A percentile compares a stretch with the other conserved stretches of the same genome.
phyloP scores from a whole-genome alignment of 495 filamentous ascomycete genomes.

The Haplographium delicatum region DNA sequence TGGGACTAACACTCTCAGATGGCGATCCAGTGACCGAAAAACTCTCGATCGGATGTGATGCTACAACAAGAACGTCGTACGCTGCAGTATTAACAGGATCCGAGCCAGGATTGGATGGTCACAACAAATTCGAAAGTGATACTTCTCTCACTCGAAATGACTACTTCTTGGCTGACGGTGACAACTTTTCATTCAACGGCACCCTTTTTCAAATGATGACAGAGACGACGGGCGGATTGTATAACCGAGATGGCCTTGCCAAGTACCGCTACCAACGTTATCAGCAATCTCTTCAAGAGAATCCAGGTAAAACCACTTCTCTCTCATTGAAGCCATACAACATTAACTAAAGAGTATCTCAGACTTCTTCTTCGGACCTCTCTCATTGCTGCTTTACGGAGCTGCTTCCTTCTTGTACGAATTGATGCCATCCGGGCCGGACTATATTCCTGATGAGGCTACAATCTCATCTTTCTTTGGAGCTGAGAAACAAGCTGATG shows the following conservation, averaged over 20 bases:
- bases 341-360: too few relatives aligned
- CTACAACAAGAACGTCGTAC: constrained; percentile 33
- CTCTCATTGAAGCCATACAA: too few relatives aligned
- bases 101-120: constrained; percentile 35
- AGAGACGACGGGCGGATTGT: constrained; percentile 26
- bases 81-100: constrained; percentile 29
- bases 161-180: constrained; percentile 32
- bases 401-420: constrained; percentile 39
- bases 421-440: constrained; percentile 31
- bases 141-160: constrained; percentile 38
- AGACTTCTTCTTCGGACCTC: constrained; percentile 36
- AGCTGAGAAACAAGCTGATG: constrained; percentile 26
- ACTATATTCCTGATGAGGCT: constrained; percentile 28
- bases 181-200: constrained; percentile 37
- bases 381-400: constrained; percentile 31
- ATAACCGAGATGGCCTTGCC: constrained; percentile 29
- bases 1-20: constrained; percentile 30
- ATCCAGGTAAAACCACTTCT: too few relatives aligned
- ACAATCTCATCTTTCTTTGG: constrained; percentile 37
- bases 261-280: constrained; percentile 32
- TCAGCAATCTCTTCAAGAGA: constrained; percentile 29
- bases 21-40: constrained; percentile 36
- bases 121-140: constrained; percentile 41
- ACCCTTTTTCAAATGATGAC: constrained; percentile 35
- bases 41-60: constrained; percentile 40